Evolutionary conservation across 2,329 filamentous ascomycete genomes (phyloP), one percentile per base, ranked within the genome.

Genomic region (Fusarium sp.): DNA sequence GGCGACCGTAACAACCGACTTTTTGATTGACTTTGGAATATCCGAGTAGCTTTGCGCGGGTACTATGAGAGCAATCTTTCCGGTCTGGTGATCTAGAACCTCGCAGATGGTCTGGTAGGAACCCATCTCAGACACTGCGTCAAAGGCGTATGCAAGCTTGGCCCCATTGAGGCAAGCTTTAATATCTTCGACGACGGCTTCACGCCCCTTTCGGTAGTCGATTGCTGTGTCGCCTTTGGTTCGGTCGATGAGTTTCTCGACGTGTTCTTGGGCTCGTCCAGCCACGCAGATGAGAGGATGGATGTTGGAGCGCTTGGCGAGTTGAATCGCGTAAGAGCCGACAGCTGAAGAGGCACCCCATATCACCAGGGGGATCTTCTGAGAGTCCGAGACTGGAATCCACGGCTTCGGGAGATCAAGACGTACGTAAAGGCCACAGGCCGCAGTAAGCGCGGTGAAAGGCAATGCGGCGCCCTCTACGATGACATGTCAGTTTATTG

Each of bases 341-440:
- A 65, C 61, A 1, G 61, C 47, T 11, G 61, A 65, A 6, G 61
- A 65, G 9, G 61, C 61, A 1, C 61, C 61, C 56, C 61, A 65
- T 0, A 65, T 58, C 0, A 65, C 29, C 1, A 65, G 41, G 1
- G 61, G 61, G 0, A 47, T 11, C 0, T 9, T 57, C 1, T 48
- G 19, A 6, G 26, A 22, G 2, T 59, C 47, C 4, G 36, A 6
- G 0, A 32, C 13, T 10, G 57, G 57, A 6, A 41, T 10, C 58
- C 29, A 44, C 1, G 61, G 61, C 1, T n/a, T 15, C 15, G 61
- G 34, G 1, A 65, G 44, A 4, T 29, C 22, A 6, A 65, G 57
- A 3, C 36, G 24, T 3, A 43, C 24, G 31, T 58, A 51, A 2
- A 65, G 58, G 1, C 50, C 61, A 24, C 52, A 57, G 0, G 61